Conservation (phyloP, 1,284 basidiomycete species). For the Rhodotorula mucilaginosa region DNA sequence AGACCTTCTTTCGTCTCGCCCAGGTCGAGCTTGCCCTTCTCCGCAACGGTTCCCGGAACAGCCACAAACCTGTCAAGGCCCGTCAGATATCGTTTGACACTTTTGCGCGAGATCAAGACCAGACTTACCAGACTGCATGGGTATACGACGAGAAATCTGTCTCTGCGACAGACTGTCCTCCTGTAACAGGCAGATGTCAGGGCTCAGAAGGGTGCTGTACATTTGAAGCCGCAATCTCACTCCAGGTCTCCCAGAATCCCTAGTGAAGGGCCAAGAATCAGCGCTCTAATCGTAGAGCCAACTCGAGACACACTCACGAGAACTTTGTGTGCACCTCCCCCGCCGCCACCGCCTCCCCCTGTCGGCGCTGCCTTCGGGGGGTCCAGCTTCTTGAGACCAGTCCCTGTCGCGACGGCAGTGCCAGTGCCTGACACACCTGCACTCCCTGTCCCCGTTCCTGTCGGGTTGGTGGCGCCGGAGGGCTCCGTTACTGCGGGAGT, state of each 20-base stretch:
- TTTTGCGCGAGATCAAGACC: no score
- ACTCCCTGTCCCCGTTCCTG: no score
- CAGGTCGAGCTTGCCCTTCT: constrained; percentile 4
- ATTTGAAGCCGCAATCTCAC: neutral
- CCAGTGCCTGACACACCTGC: no score
- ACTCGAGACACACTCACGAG: neutral
- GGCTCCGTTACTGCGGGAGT: no score
- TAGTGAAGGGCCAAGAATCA: neutral
- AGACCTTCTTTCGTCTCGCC: constrained; percentile 5
- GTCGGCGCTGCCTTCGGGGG: neutral
- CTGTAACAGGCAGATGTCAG: neutral
- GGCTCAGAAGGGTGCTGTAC: neutral
- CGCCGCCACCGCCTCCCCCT: neutral
- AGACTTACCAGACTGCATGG: neutral
- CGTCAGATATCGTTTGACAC: no score
- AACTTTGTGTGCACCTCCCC: neutral
- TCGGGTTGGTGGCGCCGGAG: no score
- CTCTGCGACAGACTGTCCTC: neutral
- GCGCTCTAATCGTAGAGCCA: neutral
- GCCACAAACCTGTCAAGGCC: constrained; percentile 9
- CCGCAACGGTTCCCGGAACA: constrained; percentile 2
- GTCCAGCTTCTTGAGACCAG: neutral
- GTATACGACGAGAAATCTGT: neutral
- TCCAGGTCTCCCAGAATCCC: constrained; percentile 11
- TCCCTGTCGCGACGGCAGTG: no score